Evolutionary conservation across 306 rosid species (phyloP).

Genomic region (Dalbergia oliveri): DNA sequence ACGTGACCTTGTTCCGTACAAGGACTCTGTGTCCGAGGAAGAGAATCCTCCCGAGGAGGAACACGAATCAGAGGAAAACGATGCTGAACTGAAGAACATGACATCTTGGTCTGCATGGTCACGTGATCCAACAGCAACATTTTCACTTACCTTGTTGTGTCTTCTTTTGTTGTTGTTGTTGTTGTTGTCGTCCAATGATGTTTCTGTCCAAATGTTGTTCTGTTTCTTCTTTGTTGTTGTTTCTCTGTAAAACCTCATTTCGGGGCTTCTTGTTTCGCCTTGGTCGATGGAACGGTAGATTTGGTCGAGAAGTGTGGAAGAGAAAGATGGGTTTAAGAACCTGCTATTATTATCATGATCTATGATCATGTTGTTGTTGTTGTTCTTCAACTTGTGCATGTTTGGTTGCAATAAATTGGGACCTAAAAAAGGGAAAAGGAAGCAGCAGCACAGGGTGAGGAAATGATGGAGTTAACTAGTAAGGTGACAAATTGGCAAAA

Average conservation of each 20-base stretch:
- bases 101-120: conserved; percentile 57
- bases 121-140: conserved; percentile 22
- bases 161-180: background rate
- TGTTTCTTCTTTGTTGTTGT: conserved; percentile 63
- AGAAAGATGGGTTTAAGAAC: conserved; percentile 71
- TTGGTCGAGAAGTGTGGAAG: conserved; percentile 82
- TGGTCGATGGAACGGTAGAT: conserved; percentile 91
- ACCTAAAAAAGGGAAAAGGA: background rate
- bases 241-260: conserved; percentile 59
- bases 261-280: conserved; percentile 46
- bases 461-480: conserved; percentile 38
- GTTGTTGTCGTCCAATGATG: conserved; percentile 40
- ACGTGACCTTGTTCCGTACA: conserved; percentile 41
- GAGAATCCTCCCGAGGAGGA: conserved; percentile 84
- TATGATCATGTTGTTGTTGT: background rate
- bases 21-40: conserved; percentile 84
- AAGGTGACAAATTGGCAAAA: conserved; percentile 23
- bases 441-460: conserved; percentile 13
- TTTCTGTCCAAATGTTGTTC: conserved; percentile 10
- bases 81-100: conserved; percentile 80
- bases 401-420: conserved; percentile 30
- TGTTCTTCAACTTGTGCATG: conserved; percentile 61
- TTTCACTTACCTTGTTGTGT: conserved; percentile 45
- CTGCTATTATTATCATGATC: background rate
- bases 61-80: conserved; percentile 86